These are phyloP conservation scores for Hymenoscyphus fraxineus DNA, from an alignment of 2,329 filamentous ascomycete genomes.

Conservation along the genomic window DNA sequence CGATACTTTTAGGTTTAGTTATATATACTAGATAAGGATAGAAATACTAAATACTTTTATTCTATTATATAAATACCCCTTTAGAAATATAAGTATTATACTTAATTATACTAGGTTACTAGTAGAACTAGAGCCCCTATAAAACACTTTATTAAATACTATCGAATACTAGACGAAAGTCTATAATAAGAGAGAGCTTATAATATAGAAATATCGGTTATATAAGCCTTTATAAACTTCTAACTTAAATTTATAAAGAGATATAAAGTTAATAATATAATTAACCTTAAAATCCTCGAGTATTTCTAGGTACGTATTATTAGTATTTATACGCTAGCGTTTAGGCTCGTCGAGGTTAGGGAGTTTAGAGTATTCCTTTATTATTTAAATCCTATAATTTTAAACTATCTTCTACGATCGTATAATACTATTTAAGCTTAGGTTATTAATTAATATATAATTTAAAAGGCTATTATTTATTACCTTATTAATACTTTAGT, in stretches of 20 bases:
- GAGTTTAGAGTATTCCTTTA: too few species aligned
- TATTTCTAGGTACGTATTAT: neutral
- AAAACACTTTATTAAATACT: neutral
- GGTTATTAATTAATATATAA: too few species aligned
- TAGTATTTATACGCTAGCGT: too few species aligned
- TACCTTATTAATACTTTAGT: too few species aligned
- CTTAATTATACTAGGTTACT: neutral
- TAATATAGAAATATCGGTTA: neutral
- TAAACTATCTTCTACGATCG: too few species aligned
- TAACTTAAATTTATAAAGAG: too few species aligned
- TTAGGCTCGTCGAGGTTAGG: too few species aligned
- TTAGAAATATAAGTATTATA: neutral
- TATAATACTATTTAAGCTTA: too few species aligned
- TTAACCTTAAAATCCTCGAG: neutral
- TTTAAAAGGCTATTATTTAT: too few species aligned
- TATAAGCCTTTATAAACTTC: too few species aligned
- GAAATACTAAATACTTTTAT: neutral
- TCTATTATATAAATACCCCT: neutral
- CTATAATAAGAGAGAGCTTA: neutral
- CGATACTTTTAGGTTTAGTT: neutral
- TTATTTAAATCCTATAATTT: too few species aligned
- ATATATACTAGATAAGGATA: neutral
- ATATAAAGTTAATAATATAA: neutral
- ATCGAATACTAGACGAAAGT: neutral
- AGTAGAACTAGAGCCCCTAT: neutral